Evolutionary conservation across 192 early-diverging fungal genomes (phyloP).

Genomic region (Backusella tuberculispora): DNA sequence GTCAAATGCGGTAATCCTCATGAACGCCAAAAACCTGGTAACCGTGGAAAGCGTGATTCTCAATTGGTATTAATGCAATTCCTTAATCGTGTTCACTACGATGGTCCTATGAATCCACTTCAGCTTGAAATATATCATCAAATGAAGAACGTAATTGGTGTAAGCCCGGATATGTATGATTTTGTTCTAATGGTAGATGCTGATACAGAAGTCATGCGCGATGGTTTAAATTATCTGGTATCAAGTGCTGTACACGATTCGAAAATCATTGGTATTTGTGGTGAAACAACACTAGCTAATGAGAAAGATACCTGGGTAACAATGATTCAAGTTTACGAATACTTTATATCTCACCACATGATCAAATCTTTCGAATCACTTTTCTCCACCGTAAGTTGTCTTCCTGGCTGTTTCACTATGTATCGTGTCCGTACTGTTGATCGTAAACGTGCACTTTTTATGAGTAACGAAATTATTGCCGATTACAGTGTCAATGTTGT

Average conservation of each 20-base stretch:
- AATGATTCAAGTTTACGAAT: constrained; percentile 99
- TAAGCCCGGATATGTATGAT: constrained; percentile 94
- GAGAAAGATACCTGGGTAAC: constrained; percentile 96
- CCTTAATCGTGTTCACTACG: constrained; percentile 95
- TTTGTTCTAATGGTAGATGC: constrained; percentile 98
- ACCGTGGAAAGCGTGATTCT: constrained; percentile 98
- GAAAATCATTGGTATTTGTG: constrained; percentile 93
- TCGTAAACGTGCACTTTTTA: constrained; percentile 88
- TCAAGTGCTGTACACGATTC: constrained; percentile 88
- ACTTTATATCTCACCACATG: constrained; percentile 96
- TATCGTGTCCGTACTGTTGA: constrained; percentile 92
- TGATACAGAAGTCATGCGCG: constrained; percentile 91
- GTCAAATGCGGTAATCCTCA: constrained; percentile 90
- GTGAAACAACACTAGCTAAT: constrained; percentile 93
- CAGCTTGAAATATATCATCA: constrained; percentile 99
- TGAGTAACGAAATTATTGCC: constrained; percentile 86
- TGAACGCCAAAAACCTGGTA: constrained; percentile 88
- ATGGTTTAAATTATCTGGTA: constrained; percentile 90
- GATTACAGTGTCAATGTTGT: constrained; percentile 94
- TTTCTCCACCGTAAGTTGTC: constrained; percentile 95
- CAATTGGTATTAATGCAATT: constrained; percentile 98
- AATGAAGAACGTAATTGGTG: constrained; percentile 99
- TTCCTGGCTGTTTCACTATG: constrained; percentile 99
- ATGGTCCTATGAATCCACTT: constrained; percentile 91
- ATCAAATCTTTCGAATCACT: constrained; percentile 98